These are phyloP conservation scores for Carallia pectinifolia DNA, from an alignment of 345 rosid genomes.

Conservation along the genomic window DNA sequence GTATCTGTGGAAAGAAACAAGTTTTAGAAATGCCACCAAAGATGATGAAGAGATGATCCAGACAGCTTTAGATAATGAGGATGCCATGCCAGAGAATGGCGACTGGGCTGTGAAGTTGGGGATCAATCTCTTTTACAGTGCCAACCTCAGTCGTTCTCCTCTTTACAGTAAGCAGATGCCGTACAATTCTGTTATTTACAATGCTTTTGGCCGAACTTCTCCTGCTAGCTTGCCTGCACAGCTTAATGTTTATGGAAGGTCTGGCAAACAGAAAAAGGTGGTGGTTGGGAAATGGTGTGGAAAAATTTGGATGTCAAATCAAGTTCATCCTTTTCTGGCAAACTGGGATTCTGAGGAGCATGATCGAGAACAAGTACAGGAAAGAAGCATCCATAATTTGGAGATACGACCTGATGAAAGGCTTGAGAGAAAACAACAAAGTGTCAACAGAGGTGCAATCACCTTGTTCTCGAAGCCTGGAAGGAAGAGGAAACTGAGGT, in stretches of 20 bases:
- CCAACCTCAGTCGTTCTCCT: constrained; percentile 71
- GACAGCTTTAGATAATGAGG: constrained; percentile 70
- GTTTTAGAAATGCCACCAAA: constrained; percentile 55
- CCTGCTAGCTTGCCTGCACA: constrained; percentile 48
- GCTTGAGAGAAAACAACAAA: constrained; percentile 42
- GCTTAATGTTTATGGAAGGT: constrained; percentile 42
- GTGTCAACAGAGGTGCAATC: constrained; percentile 31
- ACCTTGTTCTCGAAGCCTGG: constrained; percentile 36
- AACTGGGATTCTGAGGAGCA: constrained; percentile 51
- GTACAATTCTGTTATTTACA: constrained; percentile 77
- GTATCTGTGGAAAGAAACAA: constrained; percentile 53
- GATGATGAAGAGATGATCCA: constrained; percentile 73
- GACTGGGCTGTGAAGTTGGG: constrained; percentile 97
- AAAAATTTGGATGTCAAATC: constrained; percentile 97
- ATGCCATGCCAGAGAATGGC: constrained; percentile 72
- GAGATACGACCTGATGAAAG: constrained; percentile 40
- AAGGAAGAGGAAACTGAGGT: constrained; percentile 64
- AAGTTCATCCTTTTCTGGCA: constrained; percentile 76
- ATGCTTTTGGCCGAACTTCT: constrained; percentile 75
- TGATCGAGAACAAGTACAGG: constrained; percentile 43
- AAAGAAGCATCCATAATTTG: constrained; percentile 37
- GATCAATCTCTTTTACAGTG: constrained; percentile 82
- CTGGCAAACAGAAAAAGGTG: constrained; percentile 61
- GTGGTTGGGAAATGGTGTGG: constrained; percentile 99
- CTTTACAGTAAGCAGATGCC: constrained; percentile 98